A percentile compares a stretch with the other conserved stretches of the same genome.
These are phyloP conservation scores for Peniophora sp. DNA, from an alignment of 1,284 basidiomycete species.

Conservation along the genomic window DNA sequence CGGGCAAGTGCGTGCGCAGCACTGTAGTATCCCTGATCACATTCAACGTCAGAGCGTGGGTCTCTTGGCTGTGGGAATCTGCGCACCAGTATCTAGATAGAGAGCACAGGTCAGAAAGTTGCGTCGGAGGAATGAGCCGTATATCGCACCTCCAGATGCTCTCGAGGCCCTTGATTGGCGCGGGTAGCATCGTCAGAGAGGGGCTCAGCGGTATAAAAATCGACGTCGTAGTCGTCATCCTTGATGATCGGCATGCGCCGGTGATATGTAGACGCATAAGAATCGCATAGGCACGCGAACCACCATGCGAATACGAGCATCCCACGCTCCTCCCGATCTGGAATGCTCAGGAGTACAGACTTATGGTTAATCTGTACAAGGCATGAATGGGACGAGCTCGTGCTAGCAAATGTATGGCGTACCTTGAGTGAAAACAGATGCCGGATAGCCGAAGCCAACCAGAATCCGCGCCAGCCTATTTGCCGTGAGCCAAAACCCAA, in stretches of 20 bases:
- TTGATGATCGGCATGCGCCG: constrained; percentile 49
- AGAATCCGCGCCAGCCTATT: constrained; percentile 73
- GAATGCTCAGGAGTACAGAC: constrained; percentile 59
- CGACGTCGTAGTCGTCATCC: constrained; percentile 65
- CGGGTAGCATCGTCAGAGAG: constrained; percentile 40
- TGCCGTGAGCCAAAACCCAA: constrained; percentile 1
- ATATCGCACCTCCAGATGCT: constrained; percentile 61
- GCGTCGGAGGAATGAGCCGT: not conserved
- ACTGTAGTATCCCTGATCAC: constrained; percentile 66
- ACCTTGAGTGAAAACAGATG: constrained; percentile 72
- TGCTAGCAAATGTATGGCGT: constrained; percentile 15
- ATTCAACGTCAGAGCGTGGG: constrained; percentile 20
- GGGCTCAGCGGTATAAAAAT: constrained; percentile 67
- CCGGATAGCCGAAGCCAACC: constrained; percentile 69
- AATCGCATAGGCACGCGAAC: constrained; percentile 55
- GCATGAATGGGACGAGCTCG: not conserved
- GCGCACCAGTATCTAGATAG: constrained; percentile 1
- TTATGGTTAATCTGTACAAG: constrained; percentile 67
- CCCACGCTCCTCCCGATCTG: constrained; percentile 62
- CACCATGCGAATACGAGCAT: constrained; percentile 86
- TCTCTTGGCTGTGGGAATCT: constrained; percentile 4
- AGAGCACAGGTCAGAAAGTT: not conserved
- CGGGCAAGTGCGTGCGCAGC: constrained; percentile 76
- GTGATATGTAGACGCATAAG: constrained; percentile 52
- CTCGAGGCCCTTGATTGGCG: constrained; percentile 53